Base-by-base conservation (phyloP, 2,329 filamentous ascomycete genomes). In the Pseudocercospora cruenta region DNA sequence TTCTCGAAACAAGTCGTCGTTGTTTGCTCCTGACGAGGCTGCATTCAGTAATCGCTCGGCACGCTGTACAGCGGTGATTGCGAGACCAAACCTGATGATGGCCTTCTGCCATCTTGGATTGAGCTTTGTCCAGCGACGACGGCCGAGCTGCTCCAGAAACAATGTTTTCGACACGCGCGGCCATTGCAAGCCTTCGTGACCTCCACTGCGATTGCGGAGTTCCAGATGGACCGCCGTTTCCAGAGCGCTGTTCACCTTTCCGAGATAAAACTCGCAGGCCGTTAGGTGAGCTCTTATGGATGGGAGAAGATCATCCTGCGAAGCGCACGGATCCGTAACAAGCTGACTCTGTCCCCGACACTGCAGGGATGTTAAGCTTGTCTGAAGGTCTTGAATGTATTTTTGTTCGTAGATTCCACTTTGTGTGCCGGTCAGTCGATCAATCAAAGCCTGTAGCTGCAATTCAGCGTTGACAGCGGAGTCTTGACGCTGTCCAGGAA, bases 51-150 rank as follows among this genome's bases (percentile, higher is more conserved):
- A 75, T 0, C 86, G 78, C 4, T 80, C 61, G 0, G 82, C 72
- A 0, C 81, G 79, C 70, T 88, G 86, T 0, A 83, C 64, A 0
- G 72, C 72, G 0, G 83, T 83, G 6, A 87, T 71, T 0, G 78
- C 71, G 0, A 84, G 4, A 0, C 81, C 86, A 16, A 83, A 82
- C 0, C 72, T 43, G 0, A 87, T 72, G 1, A 88, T 64, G 0
- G 43, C 57, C 16, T 10, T 12, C 31, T 58, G 43, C 63, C 63
- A 65, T 10, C 26, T 60, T 10, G 6, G 16, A 10, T 60, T 65
- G 7, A 65, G 28, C 28, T 49, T 54, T n/a, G 10, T 1, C 63
- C 63, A 65, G n/a, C 59, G 63, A 43, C 55, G 14, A n/a, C 53
- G 58, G 43, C 47, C 53, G 12, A 65, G 26, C 21, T 65, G 63